Evolutionary conservation across 1,284 basidiomycete species (phyloP), one percentile per base, ranked within the genome.

Genomic region (Cronartium quercuum): DNA sequence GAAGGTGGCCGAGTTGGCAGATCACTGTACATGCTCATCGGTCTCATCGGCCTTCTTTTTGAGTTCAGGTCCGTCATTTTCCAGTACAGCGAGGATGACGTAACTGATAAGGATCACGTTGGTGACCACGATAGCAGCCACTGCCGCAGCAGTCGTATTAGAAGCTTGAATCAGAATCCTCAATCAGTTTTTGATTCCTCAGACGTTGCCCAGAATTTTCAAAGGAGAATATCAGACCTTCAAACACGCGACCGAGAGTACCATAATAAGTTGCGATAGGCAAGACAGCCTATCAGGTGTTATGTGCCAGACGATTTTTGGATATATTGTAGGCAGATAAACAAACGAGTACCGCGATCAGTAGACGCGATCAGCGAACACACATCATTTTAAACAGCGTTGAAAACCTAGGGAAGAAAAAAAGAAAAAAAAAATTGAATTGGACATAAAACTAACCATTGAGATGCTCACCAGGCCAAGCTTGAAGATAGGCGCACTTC

Each of bases 41-140:
- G 29, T 29, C 29, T 29, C 29, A 29, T 29, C 29, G 29, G 29
- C 29, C 29, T 29, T 29, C 29, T 29, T 29, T 29, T 29, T 29
- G 29, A 29, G 29, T 29, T 42, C 40, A 40, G 55, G 18, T 18
- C 65, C 47, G 21, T 71, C 62, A n/a, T 18, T 34, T 60, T 74
- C 64, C n/a, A 55, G 51, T 41, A 74, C 38, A 7, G 70, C 70
- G 7, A 58, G 12, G 29, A 66, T 40, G 37, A 74, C 58, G 21
- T 74, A 74, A n/a, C 63, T 64, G 40, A 74, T 37, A 5, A 74
- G 57, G 37, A 74, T 74, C 24, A 74, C n/a, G 34, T 74, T 74
- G 29, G 70, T 74, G 2, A 74, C 70, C n/a, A 74, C 51, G 51
- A 74, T 66, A 13, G 70, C 70, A n/a, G 70, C 47, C 18, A 66